These are phyloP conservation scores for Decorospora gaudefroyi DNA, from an alignment of 2,329 filamentous ascomycete species.

Conservation along the genomic window DNA sequence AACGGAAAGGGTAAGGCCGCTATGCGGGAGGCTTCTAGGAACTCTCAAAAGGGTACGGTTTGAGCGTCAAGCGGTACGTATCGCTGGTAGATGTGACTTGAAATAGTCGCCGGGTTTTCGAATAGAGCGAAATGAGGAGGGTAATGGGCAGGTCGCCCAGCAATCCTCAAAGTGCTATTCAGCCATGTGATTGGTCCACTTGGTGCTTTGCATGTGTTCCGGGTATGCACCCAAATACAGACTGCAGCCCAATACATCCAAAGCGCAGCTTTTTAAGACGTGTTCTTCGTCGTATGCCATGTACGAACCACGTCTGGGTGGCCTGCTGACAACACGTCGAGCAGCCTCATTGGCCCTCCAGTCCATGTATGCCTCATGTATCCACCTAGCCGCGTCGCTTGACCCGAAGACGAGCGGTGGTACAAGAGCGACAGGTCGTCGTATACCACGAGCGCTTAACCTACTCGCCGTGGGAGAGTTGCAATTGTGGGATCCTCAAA, in stretches of 20 bases:
- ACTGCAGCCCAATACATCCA: slow-evolving; percentile 40
- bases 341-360: slow-evolving; percentile 35
- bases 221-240: slow-evolving; percentile 41
- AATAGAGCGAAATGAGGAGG: slow-evolving; percentile 28
- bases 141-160: slow-evolving; percentile 25
- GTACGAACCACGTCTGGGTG: slow-evolving; percentile 23
- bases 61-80: slow-evolving; percentile 20
- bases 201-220: slow-evolving; percentile 39
- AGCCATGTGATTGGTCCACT: slow-evolving; percentile 37
- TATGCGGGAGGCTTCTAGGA: slow-evolving; percentile 23
- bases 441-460: slow-evolving; percentile 41
- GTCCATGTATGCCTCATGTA: slow-evolving; percentile 18
- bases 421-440: slow-evolving; percentile 38
- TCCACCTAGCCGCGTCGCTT: slow-evolving; percentile 26
- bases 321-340: slow-evolving; percentile 27
- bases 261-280: slow-evolving; percentile 20
- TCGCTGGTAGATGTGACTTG: slow-evolving; percentile 21
- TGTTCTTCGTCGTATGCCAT: slow-evolving; percentile 26
- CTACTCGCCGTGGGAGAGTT: slow-evolving; percentile 32
- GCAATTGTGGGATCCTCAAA: slow-evolving; percentile 29
- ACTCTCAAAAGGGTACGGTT: slow-evolving; percentile 21
- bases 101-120: slow-evolving; percentile 25
- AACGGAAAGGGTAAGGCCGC: slow-evolving; percentile 23
- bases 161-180: slow-evolving; percentile 26
- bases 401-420: slow-evolving; percentile 28